Conservation (phyloP, 257 asterid species). For the Rubia yunnanensis region DNA sequence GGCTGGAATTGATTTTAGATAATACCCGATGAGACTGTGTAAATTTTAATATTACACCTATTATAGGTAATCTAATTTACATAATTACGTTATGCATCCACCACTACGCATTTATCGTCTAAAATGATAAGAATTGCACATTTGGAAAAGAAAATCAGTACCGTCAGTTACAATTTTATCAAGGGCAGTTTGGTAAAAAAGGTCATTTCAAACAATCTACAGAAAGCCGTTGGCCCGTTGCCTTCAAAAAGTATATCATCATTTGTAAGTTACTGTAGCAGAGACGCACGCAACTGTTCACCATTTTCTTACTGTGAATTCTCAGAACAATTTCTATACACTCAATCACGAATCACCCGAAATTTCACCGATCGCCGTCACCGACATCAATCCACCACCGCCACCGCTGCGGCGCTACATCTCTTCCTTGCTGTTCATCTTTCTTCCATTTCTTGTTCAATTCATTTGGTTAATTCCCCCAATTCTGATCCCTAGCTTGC, state of each 20-base stretch:
- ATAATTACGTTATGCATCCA: too few species aligned
- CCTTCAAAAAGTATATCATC: not conserved
- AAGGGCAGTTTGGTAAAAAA: too few species aligned
- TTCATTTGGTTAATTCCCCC: not conserved
- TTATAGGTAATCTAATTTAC: too few species aligned
- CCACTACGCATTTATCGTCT: too few species aligned
- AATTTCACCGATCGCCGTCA: not conserved
- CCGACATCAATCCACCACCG: not conserved
- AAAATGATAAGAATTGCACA: too few species aligned
- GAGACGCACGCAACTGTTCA: not conserved
- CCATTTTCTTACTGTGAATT: not conserved
- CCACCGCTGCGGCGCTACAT: not conserved
- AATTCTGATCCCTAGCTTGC: not conserved
- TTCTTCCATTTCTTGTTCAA: not conserved
- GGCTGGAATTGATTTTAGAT: too few species aligned
- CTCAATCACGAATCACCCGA: not conserved
- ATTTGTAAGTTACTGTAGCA: not conserved
- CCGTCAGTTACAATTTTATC: too few species aligned
- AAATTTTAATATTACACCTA: too few species aligned
- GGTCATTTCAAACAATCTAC: too few species aligned
- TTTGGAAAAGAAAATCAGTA: too few species aligned
- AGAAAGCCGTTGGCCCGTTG: too few species aligned
- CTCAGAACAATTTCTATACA: not conserved
- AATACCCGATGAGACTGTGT: too few species aligned
- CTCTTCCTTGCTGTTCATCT: not conserved